Evolutionary conservation across 371 early-diverging fungal species (phyloP).

Genomic region (Mucor circinelloides): DNA sequence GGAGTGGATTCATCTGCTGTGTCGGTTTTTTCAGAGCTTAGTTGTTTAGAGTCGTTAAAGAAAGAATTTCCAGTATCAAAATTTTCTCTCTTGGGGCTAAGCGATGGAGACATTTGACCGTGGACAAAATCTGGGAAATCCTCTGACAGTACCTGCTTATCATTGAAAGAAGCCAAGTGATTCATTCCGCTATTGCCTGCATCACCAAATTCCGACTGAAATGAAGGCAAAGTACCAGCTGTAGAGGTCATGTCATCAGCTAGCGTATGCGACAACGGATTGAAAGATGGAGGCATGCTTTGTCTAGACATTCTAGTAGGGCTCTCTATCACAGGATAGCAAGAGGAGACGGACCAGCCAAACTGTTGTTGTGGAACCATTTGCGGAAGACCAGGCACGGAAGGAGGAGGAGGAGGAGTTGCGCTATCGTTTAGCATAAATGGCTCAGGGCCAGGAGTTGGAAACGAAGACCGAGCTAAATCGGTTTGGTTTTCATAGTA

Average conservation of each 20-base stretch:
- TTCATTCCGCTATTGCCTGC: background rate
- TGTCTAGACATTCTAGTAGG: slow-evolving; percentile 18
- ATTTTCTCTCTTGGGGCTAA: slow-evolving; percentile 16
- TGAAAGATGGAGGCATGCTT: slow-evolving; percentile 36
- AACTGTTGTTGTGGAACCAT: background rate
- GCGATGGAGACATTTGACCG: slow-evolving; percentile 31
- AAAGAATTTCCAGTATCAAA: slow-evolving; percentile 15
- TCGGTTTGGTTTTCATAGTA: background rate
- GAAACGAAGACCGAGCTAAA: slow-evolving; percentile 6
- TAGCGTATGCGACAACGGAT: background rate
- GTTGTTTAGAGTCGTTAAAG: slow-evolving; percentile 13
- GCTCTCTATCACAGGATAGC: background rate
- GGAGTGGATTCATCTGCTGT: background rate
- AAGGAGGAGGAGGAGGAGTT: slow-evolving; percentile 27
- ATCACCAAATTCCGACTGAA: background rate
- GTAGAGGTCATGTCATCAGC: background rate
- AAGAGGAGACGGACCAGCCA: slow-evolving; percentile 5
- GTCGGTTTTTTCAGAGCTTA: background rate
- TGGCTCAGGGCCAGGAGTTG: slow-evolving; percentile 12
- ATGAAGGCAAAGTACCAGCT: background rate
- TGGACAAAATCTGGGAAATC: slow-evolving; percentile 38
- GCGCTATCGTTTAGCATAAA: background rate
- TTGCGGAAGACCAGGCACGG: background rate
- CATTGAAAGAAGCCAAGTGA: background rate
- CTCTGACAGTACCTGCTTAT: background rate